Base-by-base conservation (phyloP, 768 basidiomycete species). In the Amanita molliuscula region DNA sequence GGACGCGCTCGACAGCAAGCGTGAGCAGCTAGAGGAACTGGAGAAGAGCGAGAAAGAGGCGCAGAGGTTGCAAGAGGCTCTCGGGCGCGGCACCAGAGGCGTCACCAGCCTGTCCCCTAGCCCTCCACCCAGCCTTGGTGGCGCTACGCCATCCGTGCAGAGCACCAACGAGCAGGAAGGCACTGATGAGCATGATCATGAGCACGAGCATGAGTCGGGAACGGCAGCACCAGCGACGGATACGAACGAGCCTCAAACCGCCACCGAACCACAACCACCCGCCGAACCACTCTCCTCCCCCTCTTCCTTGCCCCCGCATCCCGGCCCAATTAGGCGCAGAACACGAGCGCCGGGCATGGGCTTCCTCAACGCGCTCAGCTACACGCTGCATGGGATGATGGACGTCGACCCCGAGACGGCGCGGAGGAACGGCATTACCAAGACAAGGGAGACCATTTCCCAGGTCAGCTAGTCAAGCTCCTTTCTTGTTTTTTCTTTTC, bases 391-490 rank as follows among this genome's bases (percentile, higher is more conserved):
- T 57, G 94, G 95, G 4, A 94, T 98, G 83, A 97, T 99, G 84
- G 96, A 99, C 58, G 88, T 88, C 15, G 96, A 99, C 67, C 96
- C 96, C 2, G 96, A 98, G 69, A 89, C 88, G 15, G 94, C 95
- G 4, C 73, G 96, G 53, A 75, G 96, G 55, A 97, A 87, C 60
- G 80, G 84, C 47, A 98, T 99, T 55, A 86, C 86, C 54, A 97
- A 96, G 71, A 93, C 92, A 4, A 78, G 89, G 57, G 95, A 98
- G 67, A 80, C 79, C 16, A 96, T 97, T 54, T 90, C 91, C n/a
- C 89, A 93, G 73, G 94, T 94, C 61, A 57, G 74, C 60, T 20
- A 56, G 70, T 62, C 13, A 13, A 31, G 5, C 13, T 1, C 26
- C 26, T 28, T 1, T 8, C 26, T 28, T 28, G 7, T 26, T 26